These are phyloP conservation scores for Tetracentron sinense DNA, from an alignment of 164 flowering plant species.

Conservation along the genomic window DNA sequence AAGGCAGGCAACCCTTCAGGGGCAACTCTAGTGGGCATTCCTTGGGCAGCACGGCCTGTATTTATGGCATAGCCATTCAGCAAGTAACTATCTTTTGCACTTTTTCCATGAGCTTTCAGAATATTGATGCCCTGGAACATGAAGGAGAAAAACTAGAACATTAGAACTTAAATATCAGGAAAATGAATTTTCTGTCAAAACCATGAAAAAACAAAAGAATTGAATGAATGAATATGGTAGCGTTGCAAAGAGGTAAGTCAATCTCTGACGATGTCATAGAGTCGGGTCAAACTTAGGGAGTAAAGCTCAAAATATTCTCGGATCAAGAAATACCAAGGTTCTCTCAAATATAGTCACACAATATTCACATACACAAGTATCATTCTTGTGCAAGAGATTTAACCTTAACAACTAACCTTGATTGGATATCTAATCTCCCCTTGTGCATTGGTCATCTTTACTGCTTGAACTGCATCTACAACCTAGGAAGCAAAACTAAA, in stretches of 20 bases:
- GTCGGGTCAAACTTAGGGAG: background rate
- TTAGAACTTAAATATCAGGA: background rate
- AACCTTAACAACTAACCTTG: constrained; percentile 53
- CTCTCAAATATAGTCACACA: background rate
- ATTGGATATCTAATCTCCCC: constrained; percentile 93
- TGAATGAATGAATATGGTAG: background rate
- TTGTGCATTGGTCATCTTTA: constrained; percentile 79
- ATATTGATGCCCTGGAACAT: constrained; percentile 77
- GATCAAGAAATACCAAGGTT: background rate
- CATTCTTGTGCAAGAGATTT: background rate
- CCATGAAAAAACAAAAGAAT: background rate
- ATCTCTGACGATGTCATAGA: background rate
- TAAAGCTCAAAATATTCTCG: background rate
- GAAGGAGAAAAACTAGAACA: constrained; percentile 1
- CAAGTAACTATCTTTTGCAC: constrained; percentile 89
- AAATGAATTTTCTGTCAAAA: background rate
- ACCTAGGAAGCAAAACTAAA: constrained; percentile 40
- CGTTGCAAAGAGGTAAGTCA: background rate
- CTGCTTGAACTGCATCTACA: constrained; percentile 90
- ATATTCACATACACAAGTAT: background rate
- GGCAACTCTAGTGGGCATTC: constrained; percentile 85
- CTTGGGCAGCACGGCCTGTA: constrained; percentile 99
- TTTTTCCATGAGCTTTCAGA: constrained; percentile 96
- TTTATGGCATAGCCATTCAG: constrained; percentile 96
- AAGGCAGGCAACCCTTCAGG: constrained; percentile 96